phyloP scores from a whole-genome alignment of 345 rosid species.

The Eucalyptus tenuipes region DNA sequence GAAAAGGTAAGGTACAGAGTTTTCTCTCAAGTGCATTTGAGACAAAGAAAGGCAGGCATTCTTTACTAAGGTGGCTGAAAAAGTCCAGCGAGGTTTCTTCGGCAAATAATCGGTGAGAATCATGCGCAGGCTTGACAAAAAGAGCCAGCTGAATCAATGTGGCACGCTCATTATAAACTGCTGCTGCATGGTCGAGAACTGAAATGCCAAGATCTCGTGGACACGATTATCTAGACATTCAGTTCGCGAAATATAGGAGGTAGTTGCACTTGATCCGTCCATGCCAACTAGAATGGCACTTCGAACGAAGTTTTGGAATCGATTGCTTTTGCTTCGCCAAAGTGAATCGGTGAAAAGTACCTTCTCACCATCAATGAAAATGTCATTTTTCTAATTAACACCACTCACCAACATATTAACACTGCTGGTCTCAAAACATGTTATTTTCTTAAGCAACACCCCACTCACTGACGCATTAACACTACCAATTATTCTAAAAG shows the following conservation, averaged over 20 bases:
- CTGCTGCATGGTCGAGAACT: not conserved
- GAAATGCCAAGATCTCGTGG: slow-evolving; percentile 23
- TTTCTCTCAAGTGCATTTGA: not conserved
- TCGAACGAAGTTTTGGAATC: not conserved
- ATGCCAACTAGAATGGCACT: not conserved
- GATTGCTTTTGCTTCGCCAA: not conserved
- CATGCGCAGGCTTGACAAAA: not conserved
- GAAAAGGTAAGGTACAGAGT: not conserved
- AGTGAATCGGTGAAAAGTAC: not conserved
- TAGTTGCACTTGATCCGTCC: not conserved
- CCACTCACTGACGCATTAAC: accelerated
- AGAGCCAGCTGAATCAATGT: not conserved
- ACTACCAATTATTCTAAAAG: accelerated
- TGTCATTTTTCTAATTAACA: not conserved
- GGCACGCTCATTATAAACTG: not conserved
- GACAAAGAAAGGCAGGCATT: not conserved
- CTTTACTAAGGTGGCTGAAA: not conserved
- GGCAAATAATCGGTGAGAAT: not conserved
- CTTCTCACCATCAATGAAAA: not conserved
- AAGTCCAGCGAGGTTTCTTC: not conserved
- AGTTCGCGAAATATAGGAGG: not conserved
- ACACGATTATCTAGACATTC: not conserved
- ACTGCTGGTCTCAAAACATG: no score
- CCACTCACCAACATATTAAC: not conserved
- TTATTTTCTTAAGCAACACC: no score